Conservation (phyloP, 345 rosid genomes). For the Acer campestre region DNA sequence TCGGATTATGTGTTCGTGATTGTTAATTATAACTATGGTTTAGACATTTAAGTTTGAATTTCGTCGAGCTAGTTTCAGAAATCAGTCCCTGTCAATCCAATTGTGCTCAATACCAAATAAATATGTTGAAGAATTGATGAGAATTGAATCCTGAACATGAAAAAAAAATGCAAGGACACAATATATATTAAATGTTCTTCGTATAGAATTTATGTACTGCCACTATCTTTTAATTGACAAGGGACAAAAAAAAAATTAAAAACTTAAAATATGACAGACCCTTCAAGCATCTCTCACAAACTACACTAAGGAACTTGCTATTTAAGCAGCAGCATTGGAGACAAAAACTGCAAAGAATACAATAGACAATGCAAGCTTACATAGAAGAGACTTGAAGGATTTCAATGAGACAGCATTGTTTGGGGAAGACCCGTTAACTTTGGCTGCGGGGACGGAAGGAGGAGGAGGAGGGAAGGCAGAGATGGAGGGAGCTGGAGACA, state of each 20-base stretch:
- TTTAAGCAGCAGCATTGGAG: conserved; percentile 20
- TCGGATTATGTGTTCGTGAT: not conserved
- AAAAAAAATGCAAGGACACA: not conserved
- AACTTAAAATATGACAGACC: not conserved
- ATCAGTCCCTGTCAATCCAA: too few species aligned
- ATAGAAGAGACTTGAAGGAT: conserved; percentile 13
- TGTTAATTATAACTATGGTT: too few species aligned
- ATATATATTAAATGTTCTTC: not conserved
- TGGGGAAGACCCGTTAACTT: conserved; percentile 50
- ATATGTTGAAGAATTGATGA: too few species aligned
- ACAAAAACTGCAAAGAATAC: conserved; percentile 25
- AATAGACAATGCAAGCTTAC: conserved; percentile 24
- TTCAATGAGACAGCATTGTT: conserved; percentile 36
- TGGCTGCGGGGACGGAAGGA: conserved; percentile 46
- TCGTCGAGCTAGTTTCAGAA: too few species aligned
- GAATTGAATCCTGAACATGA: too few species aligned
- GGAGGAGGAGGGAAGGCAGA: conserved; percentile 37
- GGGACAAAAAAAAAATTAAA: not conserved
- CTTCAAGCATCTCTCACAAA: not conserved
- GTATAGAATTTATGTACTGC: not conserved
- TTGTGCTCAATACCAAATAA: too few species aligned
- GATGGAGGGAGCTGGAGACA: conserved; percentile 40
- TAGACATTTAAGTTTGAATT: too few species aligned
- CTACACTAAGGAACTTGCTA: not conserved
- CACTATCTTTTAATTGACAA: not conserved